Evolutionary conservation across 176 grass and related monocot genomes (phyloP), one percentile per base, ranked within the genome.

Genomic region (Leersia perrieri): DNA sequence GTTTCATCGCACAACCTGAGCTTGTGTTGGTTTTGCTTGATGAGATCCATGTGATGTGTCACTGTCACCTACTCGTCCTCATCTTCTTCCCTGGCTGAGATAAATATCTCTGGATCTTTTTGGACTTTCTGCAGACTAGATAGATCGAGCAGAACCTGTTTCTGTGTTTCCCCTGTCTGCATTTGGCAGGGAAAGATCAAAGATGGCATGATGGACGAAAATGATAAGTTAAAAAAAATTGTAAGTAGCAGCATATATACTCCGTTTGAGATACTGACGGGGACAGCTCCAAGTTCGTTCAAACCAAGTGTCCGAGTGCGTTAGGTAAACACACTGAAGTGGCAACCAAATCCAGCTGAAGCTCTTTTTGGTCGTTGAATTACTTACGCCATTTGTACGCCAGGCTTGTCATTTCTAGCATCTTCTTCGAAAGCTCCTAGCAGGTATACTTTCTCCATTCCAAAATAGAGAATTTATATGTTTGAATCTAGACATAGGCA

Each of bases 101-200:
- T 67, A 65, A 60, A 13, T 66, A 36, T 68, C 35, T 68, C 29
- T 74, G 7, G 67, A 83, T 65, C 20, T 40, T 64, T 77, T 34
- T 64, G n/a, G n/a, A n/a, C n/a, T n/a, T n/a, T n/a, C n/a, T n/a
- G n/a, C n/a, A n/a, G n/a, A n/a, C n/a, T n/a, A 33, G 26, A 26
- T 16, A 35, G 26, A 20, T 49, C 18, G 79, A 10, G 44, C 5
- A 53, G 22, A 25, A 44, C 26, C 60, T 10, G 41, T 7, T 5
- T 12, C n/a, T 1, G 6, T n/a, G 51, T n/a, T 12, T 9, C 31
- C n/a, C 25, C 33, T 25, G 1, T 68, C 25, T 20, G 64, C 64
- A 49, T 13, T 51, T 51, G 20, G 49, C 1, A 55, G 5, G 18
- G 49, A 55, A 55, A 1, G 6, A 8, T 7, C 18, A 55, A 55